Percentiles rank a stretch among this genome's conserved stretches.
phyloP scores from a whole-genome alignment of 768 basidiomycete species.

The Tulasnella sp. region DNA sequence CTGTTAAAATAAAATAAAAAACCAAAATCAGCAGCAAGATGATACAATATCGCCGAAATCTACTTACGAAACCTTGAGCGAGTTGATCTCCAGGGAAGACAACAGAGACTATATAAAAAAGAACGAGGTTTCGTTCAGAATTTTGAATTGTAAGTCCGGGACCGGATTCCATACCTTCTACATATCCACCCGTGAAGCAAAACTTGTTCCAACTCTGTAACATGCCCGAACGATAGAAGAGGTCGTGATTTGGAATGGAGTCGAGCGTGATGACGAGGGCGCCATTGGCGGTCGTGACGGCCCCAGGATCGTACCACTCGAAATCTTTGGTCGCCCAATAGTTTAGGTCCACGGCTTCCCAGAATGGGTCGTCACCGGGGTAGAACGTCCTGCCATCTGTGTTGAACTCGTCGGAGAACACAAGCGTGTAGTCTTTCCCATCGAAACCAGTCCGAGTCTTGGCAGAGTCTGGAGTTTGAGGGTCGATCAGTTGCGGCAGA shows the following conservation, averaged over 20 bases:
- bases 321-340: conserved; percentile 59
- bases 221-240: conserved; percentile 63
- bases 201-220: conserved; percentile 88
- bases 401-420: conserved; percentile 81
- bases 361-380: conserved; percentile 40
- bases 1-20: conserved; percentile 27
- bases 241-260: conserved; percentile 40
- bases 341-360: conserved; percentile 40
- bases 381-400: conserved; percentile 59
- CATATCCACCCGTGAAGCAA: conserved; percentile 43
- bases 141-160: not conserved
- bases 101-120: conserved; percentile 33
- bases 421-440: conserved; percentile 53
- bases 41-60: not conserved
- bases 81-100: conserved; percentile 49
- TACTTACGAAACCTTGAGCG: conserved; percentile 38
- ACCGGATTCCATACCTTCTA: conserved; percentile 38
- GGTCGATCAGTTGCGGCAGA: conserved; percentile 58
- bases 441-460: conserved; percentile 61
- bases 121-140: not conserved
- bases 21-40: not conserved
- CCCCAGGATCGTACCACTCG: conserved; percentile 67
- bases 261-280: conserved; percentile 62
- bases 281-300: conserved; percentile 57
- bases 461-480: conserved; percentile 51